phyloP scores from a whole-genome alignment of 2,329 filamentous ascomycete species.

The Diplodia mutila region DNA sequence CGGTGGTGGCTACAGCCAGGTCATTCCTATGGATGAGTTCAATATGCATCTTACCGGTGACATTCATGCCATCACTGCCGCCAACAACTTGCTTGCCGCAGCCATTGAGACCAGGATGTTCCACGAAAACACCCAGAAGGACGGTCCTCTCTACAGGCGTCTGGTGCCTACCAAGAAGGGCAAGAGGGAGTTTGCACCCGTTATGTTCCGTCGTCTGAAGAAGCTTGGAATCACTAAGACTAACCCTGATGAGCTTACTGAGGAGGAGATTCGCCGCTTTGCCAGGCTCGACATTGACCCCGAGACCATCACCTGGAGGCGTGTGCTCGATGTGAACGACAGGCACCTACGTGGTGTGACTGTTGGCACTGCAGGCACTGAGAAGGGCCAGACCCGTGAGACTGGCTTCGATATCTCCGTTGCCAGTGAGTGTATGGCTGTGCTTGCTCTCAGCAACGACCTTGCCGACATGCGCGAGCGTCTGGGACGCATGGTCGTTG shows the following conservation, averaged over 20 bases:
- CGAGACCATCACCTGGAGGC: constrained; percentile 94
- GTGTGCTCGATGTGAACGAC: constrained; percentile 96
- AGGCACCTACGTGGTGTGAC: constrained; percentile 88
- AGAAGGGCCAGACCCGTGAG: constrained; percentile 84
- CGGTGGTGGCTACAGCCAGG: constrained; percentile 96
- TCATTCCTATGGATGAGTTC: constrained; percentile 99
- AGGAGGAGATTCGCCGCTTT: constrained; percentile 85
- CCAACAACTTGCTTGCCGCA: constrained; percentile 94
- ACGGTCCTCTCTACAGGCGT: constrained; percentile 82
- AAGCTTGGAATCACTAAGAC: constrained; percentile 97
- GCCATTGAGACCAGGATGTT: constrained; percentile 98
- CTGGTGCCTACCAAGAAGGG: constrained; percentile 90
- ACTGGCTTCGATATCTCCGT: constrained; percentile 98
- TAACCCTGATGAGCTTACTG: constrained; percentile 84
- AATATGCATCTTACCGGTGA: constrained; percentile 97
- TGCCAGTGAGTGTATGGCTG: constrained; percentile 97
- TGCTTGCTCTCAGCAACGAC: constrained; percentile 88
- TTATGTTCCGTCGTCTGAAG: constrained; percentile 92
- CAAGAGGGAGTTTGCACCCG: constrained; percentile 79
- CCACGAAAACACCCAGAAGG: constrained; percentile 94
- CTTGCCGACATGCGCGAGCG: constrained; percentile 89
- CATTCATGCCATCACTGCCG: constrained; percentile 95
- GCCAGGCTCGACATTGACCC: constrained; percentile 96
- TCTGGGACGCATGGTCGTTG: constrained; percentile 93
- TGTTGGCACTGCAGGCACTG: constrained; percentile 83